phyloP scores from a whole-genome alignment of 23 red algal species.

The Chondrus crispus region DNA sequence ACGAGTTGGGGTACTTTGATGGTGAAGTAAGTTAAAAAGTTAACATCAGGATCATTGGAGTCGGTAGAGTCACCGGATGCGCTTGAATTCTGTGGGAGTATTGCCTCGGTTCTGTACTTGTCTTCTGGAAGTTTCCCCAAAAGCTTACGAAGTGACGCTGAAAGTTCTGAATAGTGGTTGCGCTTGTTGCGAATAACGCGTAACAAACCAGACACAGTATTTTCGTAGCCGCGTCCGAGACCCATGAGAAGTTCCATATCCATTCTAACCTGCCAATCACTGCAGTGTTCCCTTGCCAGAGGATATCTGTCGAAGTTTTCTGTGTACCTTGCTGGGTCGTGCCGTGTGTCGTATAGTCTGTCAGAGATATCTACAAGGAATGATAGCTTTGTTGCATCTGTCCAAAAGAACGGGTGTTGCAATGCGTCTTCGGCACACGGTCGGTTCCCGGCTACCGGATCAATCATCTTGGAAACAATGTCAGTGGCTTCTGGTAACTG shows the following conservation, averaged over 20 bases:
- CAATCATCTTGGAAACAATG: constrained; percentile 76
- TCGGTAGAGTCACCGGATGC: neutral
- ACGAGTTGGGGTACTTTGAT: constrained; percentile 81
- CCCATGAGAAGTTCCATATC: constrained; percentile 64
- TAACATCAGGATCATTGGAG: neutral
- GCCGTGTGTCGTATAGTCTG: constrained; percentile 60
- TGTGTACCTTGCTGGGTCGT: constrained; percentile 28
- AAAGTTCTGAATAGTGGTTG: constrained; percentile 88
- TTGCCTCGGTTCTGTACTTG: too few relatives aligned
- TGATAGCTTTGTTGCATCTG: constrained; percentile 77
- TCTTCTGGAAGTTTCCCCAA: constrained; percentile 80
- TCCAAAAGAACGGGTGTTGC: constrained; percentile 95
- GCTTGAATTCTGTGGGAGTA: too few relatives aligned
- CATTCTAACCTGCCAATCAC: constrained; percentile 68
- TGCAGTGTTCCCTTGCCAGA: constrained; percentile 29
- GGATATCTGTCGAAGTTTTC: constrained; percentile 51
- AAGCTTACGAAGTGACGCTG: constrained; percentile 40
- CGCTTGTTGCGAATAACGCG: constrained; percentile 96
- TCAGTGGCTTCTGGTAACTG: constrained; percentile 81
- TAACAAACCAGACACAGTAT: constrained; percentile 75
- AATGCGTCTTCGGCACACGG: constrained; percentile 64
- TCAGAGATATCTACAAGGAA: constrained; percentile 96
- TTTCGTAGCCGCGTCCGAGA: constrained; percentile 72
- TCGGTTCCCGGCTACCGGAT: constrained; percentile 48
- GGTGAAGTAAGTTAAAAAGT: constrained; percentile 88